Base-by-base conservation (phyloP, 768 basidiomycete species). In the Lentinus tigrinus region DNA sequence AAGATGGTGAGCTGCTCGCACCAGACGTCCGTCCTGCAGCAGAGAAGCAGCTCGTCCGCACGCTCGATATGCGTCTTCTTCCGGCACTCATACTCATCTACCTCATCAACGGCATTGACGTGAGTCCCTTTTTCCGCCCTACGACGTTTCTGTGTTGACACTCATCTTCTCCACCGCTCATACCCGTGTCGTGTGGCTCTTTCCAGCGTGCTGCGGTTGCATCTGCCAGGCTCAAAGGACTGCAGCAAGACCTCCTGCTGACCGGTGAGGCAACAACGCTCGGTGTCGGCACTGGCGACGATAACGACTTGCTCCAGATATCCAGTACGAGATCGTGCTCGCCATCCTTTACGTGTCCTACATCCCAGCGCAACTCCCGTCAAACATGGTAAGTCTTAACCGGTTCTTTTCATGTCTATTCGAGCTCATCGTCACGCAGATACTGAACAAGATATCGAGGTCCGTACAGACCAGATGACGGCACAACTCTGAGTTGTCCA, bases 21-120 rank as follows among this genome's bases (percentile, higher is more conserved):
- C 49, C 60, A 0, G 66, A 67, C 14, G 52, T 56, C 8, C 58
- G 72, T 31, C 42, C 63, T 3, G 57, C 57, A 7, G 73, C 72
- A 16, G 74, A 75, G 60, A 63, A 65, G 43, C 73, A 65, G 54
- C 78, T 89, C 16, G 77, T 85, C 14, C 74, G 81, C 40, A 83
- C 79, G 58, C 74, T 89, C 44, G 87, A 87, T 61, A 68, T 62
- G 57, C 74, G 85, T 34, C 69, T 88, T 3, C 65, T 89, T 47
- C 83, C 83, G 0, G 81, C 81, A 0, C 78, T 88, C 38, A 72
- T 84, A n/a, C 52, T 85, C 51, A 83, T 87, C 36, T 85, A 73
- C 61, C 77, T 88, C 58, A 81, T 87, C 81, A 88, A 87, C 61
- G 85, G 84, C 61, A 85, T 88, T 57, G 85, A 87, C 68, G 85